Base-by-base conservation (phyloP, 768 basidiomycete species). In the Calocera viscosa region DNA sequence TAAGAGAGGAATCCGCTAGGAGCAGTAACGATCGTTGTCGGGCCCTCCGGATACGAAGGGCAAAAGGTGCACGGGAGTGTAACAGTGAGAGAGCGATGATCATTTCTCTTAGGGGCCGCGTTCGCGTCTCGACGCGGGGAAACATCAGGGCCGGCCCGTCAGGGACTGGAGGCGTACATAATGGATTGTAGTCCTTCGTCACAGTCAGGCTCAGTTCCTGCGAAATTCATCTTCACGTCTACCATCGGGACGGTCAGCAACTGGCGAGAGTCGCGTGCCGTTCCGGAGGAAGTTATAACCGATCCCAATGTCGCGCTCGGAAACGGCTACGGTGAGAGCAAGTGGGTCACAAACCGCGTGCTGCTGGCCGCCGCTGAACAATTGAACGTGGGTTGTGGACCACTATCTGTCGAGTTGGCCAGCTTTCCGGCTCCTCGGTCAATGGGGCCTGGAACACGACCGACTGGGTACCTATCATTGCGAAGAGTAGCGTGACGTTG, bases 391-490 rank as follows among this genome's bases (percentile, higher is more conserved):
- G 30, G 5, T 2, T 65, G 19, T 14, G 3, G 14, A 32, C 33
- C 1, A 49, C 65, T 8, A 47, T 49, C 11, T 33, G 41, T 22
- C 65, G 65, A 8, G n/a, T 66, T 17, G 41, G 41, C 10, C 65
- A 66, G 43, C 65, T 66, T 19, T 47, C 41, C 2, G 65, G 65
- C 19, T 28, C 41, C 8, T n/a, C 19, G 14, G 16, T 26, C 5
- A 66, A 66, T 26, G 65, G 65, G 26, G 35, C 38, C 19, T 66
- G 65, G 65, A 66, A 49, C 28, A 43, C 41, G 3, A 41, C 65
- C 8, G 65, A 66, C 32, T 66, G 65, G 65, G 28, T 66, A 17
- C 65, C 65, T 8, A 43, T 47, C n/a, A 30, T 66, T 32, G 41
- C 34, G 14, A 43, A 49, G 28, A 49, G 41, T 16, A 39, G 65